Evolutionary conservation across 208 protist genomes (phyloP), one percentile per base, ranked within the genome.

Genomic region (Naegleria gruberi): DNA sequence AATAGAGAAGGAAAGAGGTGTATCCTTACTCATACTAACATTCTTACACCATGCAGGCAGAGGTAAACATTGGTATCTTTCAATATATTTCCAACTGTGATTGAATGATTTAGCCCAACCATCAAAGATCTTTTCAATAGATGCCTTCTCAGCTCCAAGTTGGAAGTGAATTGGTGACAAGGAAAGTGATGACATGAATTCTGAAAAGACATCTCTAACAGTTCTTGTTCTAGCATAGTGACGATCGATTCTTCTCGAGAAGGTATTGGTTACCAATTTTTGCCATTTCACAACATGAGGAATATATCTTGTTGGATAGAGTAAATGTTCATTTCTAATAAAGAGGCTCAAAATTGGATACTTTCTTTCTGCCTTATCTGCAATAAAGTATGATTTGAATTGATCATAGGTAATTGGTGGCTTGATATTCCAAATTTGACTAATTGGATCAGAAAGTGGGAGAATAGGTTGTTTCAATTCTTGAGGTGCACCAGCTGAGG

Each of bases 201-300:
- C n/a, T 12, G 41, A 37, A 41, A 87, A 41, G 19, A 51, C 17
- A 10, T 87, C 44, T 51, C 82, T 15, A 41, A 87, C 43, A 19
- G 82, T 87, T 7, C 43, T 0, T 23, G 19, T 51, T 55, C 82
- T 87, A n/a, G 82, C 82, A 51, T 55, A 87, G 30, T 87, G 15
- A 40, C 44, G 12, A 87, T 87, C 82, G 15, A 87, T 51, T 34
- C n/a, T 45, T 87, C 82, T 15, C 1, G 30, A 41, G 37, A 55
- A 46, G 7, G 6, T 55, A 6, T 41, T 55, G 10, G 8, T 41
- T 2, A 87, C 12, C n/a, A 55, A 41, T 19, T 87, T 87, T n/a
- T 55, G n/a, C 82, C 82, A 87, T 55, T 87, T 87, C 7, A 87
- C 4, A 46, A 87, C 43, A 55, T 55, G 43, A 37, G 82, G 43